Percentiles rank a stretch among this genome's conserved stretches.
These are phyloP conservation scores for Dryas alaskensis DNA, from an alignment of 306 rosid genomes.

Conservation along the genomic window DNA sequence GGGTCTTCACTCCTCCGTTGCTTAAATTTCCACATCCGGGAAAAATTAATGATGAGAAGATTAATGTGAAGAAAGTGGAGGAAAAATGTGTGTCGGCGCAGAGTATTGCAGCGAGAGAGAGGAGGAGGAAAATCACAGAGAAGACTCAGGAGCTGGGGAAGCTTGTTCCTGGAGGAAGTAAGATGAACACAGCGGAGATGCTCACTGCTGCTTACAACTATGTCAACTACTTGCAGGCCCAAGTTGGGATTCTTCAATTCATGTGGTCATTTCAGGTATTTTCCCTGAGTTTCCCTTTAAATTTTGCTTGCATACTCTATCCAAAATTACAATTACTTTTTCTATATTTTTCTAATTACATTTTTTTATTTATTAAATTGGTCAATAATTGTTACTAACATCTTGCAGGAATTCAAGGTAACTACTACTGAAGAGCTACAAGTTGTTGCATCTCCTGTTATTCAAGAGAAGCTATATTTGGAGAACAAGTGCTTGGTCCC, in stretches of 20 bases:
- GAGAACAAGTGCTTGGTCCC: conserved; percentile 58
- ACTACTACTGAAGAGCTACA: conserved; percentile 5
- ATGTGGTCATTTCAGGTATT: conserved; percentile 25
- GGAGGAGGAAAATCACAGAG: conserved; percentile 65
- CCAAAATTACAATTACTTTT: neutral
- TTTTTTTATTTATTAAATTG: neutral
- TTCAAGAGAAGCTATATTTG: conserved; percentile 59
- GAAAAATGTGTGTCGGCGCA: conserved; percentile 34
- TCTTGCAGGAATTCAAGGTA: conserved; percentile 14
- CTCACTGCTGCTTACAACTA: conserved; percentile 52
- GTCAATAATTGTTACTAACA: neutral
- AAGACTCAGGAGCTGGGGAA: conserved; percentile 65
- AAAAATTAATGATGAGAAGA: neutral
- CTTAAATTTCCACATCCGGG: neutral
- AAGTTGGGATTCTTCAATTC: conserved; percentile 44
- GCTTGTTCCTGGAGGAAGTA: conserved; percentile 56
- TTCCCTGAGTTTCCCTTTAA: neutral
- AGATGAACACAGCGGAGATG: conserved; percentile 83
- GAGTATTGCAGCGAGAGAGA: conserved; percentile 58
- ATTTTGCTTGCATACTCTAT: neutral
- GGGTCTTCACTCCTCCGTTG: neutral
- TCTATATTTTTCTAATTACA: neutral
- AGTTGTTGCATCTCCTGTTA: conserved; percentile 37
- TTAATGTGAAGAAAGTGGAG: conserved; percentile 3
- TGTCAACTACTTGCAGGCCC: conserved; percentile 62